These are phyloP conservation scores for Botrytis porri DNA, from an alignment of 2,329 filamentous ascomycete species.

Conservation along the genomic window DNA sequence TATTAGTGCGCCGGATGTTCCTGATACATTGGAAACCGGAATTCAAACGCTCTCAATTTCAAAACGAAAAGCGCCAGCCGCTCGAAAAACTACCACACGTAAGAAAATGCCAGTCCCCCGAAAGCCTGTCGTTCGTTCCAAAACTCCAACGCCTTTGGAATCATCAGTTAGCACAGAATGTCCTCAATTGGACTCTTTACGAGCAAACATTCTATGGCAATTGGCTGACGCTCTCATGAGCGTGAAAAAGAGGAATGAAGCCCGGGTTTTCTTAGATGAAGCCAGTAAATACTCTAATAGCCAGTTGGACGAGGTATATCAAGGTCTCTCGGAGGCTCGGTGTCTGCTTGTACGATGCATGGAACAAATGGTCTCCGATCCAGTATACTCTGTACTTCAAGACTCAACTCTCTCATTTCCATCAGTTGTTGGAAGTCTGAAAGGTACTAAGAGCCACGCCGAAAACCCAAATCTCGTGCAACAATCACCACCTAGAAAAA, in stretches of 20 bases:
- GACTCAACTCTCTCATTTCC: constrained; percentile 92
- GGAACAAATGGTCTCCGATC: constrained; percentile 71
- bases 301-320: constrained; percentile 43
- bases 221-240: constrained; percentile 49
- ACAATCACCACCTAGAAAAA: constrained; percentile 31
- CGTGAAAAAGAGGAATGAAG: constrained; percentile 53
- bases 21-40: constrained; percentile 26
- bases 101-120: constrained; percentile 35
- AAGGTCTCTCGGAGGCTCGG: constrained; percentile 63
- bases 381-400: constrained; percentile 83
- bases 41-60: constrained; percentile 36
- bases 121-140: constrained; percentile 34
- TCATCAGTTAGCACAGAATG: constrained; percentile 36
- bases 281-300: constrained; percentile 46
- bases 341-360: constrained; percentile 67
- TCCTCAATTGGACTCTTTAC: constrained; percentile 42
- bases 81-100: constrained; percentile 26
- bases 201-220: constrained; percentile 49
- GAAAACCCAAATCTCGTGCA: constrained; percentile 29
- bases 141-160: constrained; percentile 26
- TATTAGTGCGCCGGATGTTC: constrained; percentile 26
- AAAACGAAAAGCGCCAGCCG: constrained; percentile 34
- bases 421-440: constrained; percentile 47
- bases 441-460: constrained; percentile 25
- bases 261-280: constrained; percentile 53